Base-by-base conservation (phyloP, 768 basidiomycete species). In the Pleurotus ostreatus region DNA sequence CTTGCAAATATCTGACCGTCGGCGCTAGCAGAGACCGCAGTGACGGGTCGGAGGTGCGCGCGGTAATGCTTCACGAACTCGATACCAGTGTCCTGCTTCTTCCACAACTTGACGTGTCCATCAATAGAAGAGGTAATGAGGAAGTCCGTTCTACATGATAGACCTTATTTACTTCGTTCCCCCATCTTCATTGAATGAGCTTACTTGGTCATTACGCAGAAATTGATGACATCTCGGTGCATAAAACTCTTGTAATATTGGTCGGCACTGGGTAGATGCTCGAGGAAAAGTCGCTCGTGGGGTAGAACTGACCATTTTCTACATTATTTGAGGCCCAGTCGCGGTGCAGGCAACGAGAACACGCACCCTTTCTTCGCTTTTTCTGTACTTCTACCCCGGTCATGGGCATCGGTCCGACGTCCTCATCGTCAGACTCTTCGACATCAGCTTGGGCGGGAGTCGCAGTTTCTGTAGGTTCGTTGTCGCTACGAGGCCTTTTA, bases 41-140 rank as follows among this genome's bases (percentile, higher is more conserved):
- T 75, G 22, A 98, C 81, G 7, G 92, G 83, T 22, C 81, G 79
- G 18, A 95, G 77, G 63, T 97, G 95, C 1, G 97, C 94, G 46
- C 97, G 87, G 69, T 96, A 99, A 61, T 95, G 92, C 72, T 99
- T 99, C 57, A 98, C 96, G 63, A 98, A 98, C 73, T 98, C 97
- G 65, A 99, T 94, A 3, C 95, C 96, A 5, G 77, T 69, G 18
- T 94, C 90, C 73, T 97, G 94, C 71, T 99, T 99, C 78, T 97
- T 98, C 97, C 97, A 99, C n/a, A 99, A 72, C 69, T 99, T 99
- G 60, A 98, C 71, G 70, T 94, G 89, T 2, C 97, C 97, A 66
- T 98, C 97, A 8, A 94, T 71, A 2, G 96, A 98, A 1, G 96
- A 94, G 5, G 97, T 99, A 48, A 99, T 79, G 43, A 98, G 66